These are phyloP conservation scores for Catharanthus roseus DNA, from an alignment of 257 asterid genomes.

Conservation along the genomic window DNA sequence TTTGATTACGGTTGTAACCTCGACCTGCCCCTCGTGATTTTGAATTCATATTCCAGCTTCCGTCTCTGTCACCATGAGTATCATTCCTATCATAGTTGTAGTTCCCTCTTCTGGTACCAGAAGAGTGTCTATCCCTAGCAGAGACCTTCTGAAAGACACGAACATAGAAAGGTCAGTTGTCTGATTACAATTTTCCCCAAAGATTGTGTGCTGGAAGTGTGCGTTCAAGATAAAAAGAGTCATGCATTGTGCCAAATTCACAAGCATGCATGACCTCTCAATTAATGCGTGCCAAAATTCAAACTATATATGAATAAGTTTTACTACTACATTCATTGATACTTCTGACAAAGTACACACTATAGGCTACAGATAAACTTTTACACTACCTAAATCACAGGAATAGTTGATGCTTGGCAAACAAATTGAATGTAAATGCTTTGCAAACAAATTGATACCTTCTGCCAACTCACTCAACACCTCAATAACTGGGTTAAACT, in stretches of 20 bases:
- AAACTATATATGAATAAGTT: too few species aligned
- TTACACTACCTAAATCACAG: not conserved
- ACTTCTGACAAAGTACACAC: not conserved
- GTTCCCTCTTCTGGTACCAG: conserved; percentile 71
- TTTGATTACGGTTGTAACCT: conserved; percentile 56
- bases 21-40: conserved; percentile 62
- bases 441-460: not conserved
- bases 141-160: conserved; percentile 52
- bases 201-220: not conserved
- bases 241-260: not conserved
- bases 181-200: not conserved
- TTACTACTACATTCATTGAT: too few species aligned
- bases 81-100: conserved; percentile 67
- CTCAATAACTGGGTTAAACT: not conserved
- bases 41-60: conserved; percentile 60
- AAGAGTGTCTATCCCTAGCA: conserved; percentile 59
- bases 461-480: not conserved
- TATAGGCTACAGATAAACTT: not conserved
- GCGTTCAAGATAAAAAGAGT: too few species aligned
- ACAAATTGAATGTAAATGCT: too few species aligned
- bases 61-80: conserved; percentile 64
- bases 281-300: not conserved
- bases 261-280: not conserved
- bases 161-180: conserved; percentile 16
- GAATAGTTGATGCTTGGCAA: not conserved